Percentiles rank a stretch among this genome's conserved stretches.
Conservation (phyloP, 2,329 filamentous ascomycete species). For the Ophiostoma perfectum region DNA sequence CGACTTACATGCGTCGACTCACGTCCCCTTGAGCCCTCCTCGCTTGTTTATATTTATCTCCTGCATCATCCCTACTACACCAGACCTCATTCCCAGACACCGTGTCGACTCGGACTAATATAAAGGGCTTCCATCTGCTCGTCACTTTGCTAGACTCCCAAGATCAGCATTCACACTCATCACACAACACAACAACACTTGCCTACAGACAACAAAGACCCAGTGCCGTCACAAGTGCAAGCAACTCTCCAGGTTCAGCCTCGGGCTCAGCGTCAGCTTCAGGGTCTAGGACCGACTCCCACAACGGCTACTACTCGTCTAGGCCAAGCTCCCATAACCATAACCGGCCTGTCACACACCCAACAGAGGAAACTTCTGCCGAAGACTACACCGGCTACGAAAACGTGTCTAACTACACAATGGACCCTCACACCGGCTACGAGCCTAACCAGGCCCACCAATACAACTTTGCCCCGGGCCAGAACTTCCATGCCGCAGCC, state of each 20-base stretch:
- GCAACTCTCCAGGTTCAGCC: not conserved
- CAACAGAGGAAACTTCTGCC: no score
- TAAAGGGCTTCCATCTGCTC: conserved; percentile 1
- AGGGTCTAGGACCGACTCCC: not conserved
- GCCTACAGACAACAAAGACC: conserved; percentile 1
- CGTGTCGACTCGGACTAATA: not conserved
- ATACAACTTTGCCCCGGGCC: not conserved
- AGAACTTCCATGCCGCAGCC: not conserved
- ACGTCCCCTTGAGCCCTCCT: not conserved
- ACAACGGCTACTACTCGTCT: not conserved
- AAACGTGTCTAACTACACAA: not conserved
- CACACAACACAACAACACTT: not conserved
- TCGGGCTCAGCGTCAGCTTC: not conserved
- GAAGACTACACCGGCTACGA: not conserved
- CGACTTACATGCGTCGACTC: not conserved
- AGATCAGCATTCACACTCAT: not conserved
- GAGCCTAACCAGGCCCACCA: not conserved
- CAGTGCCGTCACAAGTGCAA: conserved; percentile 7
- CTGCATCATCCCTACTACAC: not conserved
- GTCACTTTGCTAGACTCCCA: conserved; percentile 1
- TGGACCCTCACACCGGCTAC: not conserved
- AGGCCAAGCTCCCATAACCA: no score
- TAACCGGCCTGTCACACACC: no score
- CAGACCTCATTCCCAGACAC: not conserved
- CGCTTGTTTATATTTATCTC: conserved; percentile 12